These are phyloP conservation scores for Pythium phragmitis DNA, from an alignment of 352 stramenopile genomes.

Conservation along the genomic window DNA sequence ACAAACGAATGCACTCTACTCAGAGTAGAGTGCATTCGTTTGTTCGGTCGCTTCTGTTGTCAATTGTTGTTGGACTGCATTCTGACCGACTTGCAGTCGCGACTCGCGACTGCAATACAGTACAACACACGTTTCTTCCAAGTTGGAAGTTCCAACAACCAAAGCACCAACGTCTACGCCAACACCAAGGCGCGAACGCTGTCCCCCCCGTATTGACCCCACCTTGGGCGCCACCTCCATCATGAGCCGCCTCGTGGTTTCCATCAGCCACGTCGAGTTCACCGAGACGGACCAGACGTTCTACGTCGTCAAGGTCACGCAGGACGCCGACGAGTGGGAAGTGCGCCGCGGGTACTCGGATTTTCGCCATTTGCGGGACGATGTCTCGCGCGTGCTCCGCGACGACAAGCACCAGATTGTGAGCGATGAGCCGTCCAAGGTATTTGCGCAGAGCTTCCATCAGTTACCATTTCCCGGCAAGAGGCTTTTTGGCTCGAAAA, in stretches of 20 bases:
- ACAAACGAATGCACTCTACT: too few relatives aligned
- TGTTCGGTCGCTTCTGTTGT: slow-evolving; percentile 9
- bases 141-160: background rate
- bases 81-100: slow-evolving; percentile 6
- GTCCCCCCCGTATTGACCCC: background rate
- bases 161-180: background rate
- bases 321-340: slow-evolving; percentile 71
- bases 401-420: slow-evolving; percentile 47
- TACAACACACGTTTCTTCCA: too few relatives aligned
- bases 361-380: slow-evolving; percentile 70
- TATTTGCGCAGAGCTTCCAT: slow-evolving; percentile 39
- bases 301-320: slow-evolving; percentile 76
- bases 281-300: slow-evolving; percentile 62
- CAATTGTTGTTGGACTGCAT: slow-evolving; percentile 14
- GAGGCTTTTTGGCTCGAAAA: slow-evolving; percentile 62
- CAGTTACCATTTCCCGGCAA: slow-evolving; percentile 58
- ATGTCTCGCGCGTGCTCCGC: slow-evolving; percentile 62
- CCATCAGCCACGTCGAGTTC: slow-evolving; percentile 80
- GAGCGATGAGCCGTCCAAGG: slow-evolving; percentile 44
- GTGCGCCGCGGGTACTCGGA: slow-evolving; percentile 70
- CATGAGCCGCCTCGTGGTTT: slow-evolving; percentile 76
- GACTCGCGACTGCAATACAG: background rate
- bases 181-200: background rate
- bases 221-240: background rate
- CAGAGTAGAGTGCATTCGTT: slow-evolving; percentile 10